phyloP scores from a whole-genome alignment of 495 filamentous ascomycete genomes.

The Terfezia claveryi region DNA sequence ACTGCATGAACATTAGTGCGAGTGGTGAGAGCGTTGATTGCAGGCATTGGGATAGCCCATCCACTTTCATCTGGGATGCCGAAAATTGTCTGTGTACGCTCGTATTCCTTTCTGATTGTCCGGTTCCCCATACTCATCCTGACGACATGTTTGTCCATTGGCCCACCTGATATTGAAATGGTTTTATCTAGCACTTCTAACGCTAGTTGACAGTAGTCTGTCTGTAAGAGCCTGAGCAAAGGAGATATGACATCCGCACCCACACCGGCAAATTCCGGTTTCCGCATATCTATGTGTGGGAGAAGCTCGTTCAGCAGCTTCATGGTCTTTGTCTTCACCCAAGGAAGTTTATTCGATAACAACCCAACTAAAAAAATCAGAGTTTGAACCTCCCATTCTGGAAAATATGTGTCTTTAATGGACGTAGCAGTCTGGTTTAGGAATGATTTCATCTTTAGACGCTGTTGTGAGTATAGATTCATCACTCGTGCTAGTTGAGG shows the following conservation, averaged over 20 bases:
- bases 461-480: constrained; percentile 45
- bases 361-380: constrained; percentile 81
- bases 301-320: constrained; percentile 67
- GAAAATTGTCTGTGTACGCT: constrained; percentile 79
- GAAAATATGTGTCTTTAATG: constrained; percentile 58
- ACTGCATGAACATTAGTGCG: constrained; percentile 86
- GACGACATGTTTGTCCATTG: constrained; percentile 80
- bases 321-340: constrained; percentile 85
- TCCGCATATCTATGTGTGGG: constrained; percentile 81
- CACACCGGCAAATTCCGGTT: constrained; percentile 68
- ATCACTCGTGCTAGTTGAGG: constrained; percentile 37
- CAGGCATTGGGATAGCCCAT: constrained; percentile 90
- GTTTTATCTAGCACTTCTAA: constrained; percentile 81
- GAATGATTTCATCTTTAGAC: constrained; percentile 47
- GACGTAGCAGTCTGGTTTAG: constrained; percentile 50
- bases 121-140: constrained; percentile 89
- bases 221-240: constrained; percentile 71
- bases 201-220: constrained; percentile 78
- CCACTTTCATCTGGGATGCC: constrained; percentile 89
- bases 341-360: constrained; percentile 64
- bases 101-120: constrained; percentile 77
- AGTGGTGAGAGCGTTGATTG: constrained; percentile 62
- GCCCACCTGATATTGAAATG: constrained; percentile 77
- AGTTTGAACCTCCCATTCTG: constrained; percentile 60
- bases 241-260: constrained; percentile 92